Percentiles rank a stretch among this genome's conserved stretches.
phyloP scores from a whole-genome alignment of 371 early-diverging fungal species.

The Actinomucor elegans region DNA sequence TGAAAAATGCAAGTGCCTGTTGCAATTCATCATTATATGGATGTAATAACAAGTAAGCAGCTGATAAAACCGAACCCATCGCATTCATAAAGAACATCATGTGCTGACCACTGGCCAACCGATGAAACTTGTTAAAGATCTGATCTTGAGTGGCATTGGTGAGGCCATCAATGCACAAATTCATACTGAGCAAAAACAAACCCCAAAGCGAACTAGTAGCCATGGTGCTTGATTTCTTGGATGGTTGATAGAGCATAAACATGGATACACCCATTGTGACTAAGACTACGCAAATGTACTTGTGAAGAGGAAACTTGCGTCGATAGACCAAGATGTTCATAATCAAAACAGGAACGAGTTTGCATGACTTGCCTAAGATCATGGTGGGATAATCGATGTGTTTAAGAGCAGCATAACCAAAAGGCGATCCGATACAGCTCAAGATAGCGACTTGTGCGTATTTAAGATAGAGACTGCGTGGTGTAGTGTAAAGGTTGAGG shows the following conservation, averaged over 20 bases:
- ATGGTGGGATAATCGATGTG: constrained; percentile 98
- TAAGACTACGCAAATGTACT: constrained; percentile 82
- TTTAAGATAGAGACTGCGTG: constrained; percentile 46
- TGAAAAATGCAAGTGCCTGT: constrained; percentile 78
- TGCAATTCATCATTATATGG: constrained; percentile 77
- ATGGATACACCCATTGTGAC: constrained; percentile 89
- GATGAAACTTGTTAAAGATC: constrained; percentile 75
- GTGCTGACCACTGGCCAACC: constrained; percentile 74
- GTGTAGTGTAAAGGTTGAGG: constrained; percentile 35
- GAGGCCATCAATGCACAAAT: constrained; percentile 91
- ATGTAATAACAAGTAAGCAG: constrained; percentile 64
- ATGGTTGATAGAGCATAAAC: constrained; percentile 88
- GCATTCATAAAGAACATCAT: constrained; percentile 99
- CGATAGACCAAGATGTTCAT: constrained; percentile 94
- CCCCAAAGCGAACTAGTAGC: constrained; percentile 70
- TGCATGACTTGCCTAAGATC: constrained; percentile 97
- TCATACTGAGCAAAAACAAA: constrained; percentile 77
- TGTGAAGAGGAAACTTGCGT: constrained; percentile 77
- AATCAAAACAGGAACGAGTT: constrained; percentile 94
- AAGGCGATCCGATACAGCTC: constrained; percentile 82
- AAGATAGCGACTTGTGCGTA: constrained; percentile 80
- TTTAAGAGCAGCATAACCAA: constrained; percentile 91
- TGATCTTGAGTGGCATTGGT: constrained; percentile 98
- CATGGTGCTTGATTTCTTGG: constrained; percentile 45
- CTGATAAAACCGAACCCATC: constrained; percentile 72